Percentiles rank a stretch among this genome's conserved stretches.
Conservation (phyloP, 148 eudicot species). For the Silene latifolia region DNA sequence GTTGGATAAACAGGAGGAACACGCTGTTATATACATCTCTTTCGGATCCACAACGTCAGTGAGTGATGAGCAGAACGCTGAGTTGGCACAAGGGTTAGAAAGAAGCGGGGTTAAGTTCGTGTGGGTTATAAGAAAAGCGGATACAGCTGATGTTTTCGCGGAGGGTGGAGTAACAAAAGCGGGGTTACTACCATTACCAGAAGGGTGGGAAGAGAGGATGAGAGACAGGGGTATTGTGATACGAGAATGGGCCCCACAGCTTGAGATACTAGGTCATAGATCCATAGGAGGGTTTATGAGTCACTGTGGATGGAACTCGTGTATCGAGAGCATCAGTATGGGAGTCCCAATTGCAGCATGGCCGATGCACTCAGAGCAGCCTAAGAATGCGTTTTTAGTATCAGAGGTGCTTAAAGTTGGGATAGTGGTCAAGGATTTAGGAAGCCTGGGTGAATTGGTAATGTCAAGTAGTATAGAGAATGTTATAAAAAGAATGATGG, state of each 20-base stretch:
- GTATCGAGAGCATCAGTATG: conserved; percentile 57
- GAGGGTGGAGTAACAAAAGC: conserved; percentile 19
- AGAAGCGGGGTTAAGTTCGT: conserved; percentile 45
- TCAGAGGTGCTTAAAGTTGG: conserved; percentile 41
- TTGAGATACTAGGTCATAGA: conserved; percentile 50
- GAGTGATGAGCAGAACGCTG: conserved; percentile 37
- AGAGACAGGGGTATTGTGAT: conserved; percentile 40
- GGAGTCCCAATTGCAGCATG: conserved; percentile 59
- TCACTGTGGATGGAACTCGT: conserved; percentile 75
- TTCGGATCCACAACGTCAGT: conserved; percentile 55
- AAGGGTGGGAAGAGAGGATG: conserved; percentile 55
- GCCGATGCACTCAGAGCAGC: conserved; percentile 76
- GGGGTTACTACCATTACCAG: conserved; percentile 41
- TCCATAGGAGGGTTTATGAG: conserved; percentile 58
- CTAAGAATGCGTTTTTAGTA: conserved; percentile 40
- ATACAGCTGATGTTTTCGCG: conserved; percentile 12
- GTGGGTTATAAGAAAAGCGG: conserved; percentile 48
- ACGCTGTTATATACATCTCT: conserved; percentile 49
- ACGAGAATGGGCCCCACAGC: conserved; percentile 64
- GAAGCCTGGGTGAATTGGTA: conserved; percentile 25
- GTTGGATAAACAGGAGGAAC: conserved; percentile 26
- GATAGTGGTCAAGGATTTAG: conserved; percentile 37
- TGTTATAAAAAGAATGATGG: conserved; percentile 41
- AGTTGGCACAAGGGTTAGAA: conserved; percentile 57
- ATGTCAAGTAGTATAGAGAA: conserved; percentile 21